Conservation (phyloP, 1,284 basidiomycete genomes). For the Pyrrhoderma noxium region DNA sequence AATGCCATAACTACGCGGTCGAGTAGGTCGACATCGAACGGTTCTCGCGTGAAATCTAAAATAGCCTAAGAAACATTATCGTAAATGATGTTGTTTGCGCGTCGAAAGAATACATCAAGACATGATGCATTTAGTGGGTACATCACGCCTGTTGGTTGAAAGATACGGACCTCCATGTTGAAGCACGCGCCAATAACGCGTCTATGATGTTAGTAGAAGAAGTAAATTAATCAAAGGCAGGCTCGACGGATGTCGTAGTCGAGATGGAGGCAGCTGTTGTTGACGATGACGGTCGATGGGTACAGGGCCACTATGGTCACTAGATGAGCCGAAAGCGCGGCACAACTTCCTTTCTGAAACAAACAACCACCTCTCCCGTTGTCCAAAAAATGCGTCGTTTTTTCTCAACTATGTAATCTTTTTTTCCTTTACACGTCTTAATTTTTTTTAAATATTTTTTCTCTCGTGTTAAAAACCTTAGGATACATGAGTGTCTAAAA, state of each 20-base stretch:
- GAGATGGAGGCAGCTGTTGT: background rate
- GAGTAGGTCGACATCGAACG: constrained; percentile 74
- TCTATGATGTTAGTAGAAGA: background rate
- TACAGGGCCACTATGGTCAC: constrained; percentile 7
- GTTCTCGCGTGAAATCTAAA: constrained; percentile 78
- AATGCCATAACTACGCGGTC: constrained; percentile 84
- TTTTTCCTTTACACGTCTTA: no score
- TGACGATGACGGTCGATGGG: constrained; percentile 3
- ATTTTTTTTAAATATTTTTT: no score
- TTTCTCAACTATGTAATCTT: no score
- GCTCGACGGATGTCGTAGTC: background rate
- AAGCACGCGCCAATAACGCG: constrained; percentile 10
- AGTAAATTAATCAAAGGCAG: background rate
- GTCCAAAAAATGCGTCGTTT: no score
- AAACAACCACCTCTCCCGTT: no score
- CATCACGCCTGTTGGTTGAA: background rate
- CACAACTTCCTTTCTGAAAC: background rate
- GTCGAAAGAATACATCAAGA: background rate
- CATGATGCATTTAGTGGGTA: no score
- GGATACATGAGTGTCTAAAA: no score
- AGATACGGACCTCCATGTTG: constrained; percentile 12
- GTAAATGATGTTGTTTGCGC: background rate
- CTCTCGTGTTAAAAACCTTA: no score
- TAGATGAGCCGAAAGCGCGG: no score
- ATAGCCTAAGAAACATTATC: constrained; percentile 47